phyloP scores from a whole-genome alignment of 1,284 basidiomycete genomes.

The Ganoderma resinaceum region DNA sequence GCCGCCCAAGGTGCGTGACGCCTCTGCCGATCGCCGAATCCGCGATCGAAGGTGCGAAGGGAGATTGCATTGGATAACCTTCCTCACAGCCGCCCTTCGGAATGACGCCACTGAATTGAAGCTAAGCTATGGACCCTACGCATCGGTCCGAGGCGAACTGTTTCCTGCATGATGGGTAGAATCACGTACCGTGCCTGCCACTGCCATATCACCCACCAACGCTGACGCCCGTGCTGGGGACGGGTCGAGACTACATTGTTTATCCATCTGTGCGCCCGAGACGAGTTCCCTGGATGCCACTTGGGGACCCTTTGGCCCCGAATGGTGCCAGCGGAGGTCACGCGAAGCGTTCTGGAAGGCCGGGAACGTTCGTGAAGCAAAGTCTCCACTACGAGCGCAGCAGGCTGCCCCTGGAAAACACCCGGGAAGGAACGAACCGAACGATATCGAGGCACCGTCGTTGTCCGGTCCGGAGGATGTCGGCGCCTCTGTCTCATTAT shows the following conservation, averaged over 20 bases:
- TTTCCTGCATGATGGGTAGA: not conserved
- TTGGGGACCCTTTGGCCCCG: not conserved
- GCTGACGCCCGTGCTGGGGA: not conserved
- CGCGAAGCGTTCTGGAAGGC: conserved; percentile 28
- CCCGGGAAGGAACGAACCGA: not conserved
- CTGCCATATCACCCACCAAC: not conserved
- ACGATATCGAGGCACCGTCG: not conserved
- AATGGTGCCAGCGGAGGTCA: conserved; percentile 1
- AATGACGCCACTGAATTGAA: not conserved
- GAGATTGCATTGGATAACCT: not conserved
- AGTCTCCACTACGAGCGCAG: conserved; percentile 7
- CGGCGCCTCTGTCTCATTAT: not conserved
- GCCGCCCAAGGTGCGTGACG: not conserved
- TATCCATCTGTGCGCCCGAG: not conserved
- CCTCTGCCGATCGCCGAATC: not conserved
- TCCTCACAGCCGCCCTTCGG: not conserved
- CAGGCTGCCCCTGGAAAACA: not conserved
- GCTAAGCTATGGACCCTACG: not conserved
- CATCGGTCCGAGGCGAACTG: not conserved
- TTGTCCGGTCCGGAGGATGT: not conserved
- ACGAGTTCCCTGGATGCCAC: not conserved
- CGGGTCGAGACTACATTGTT: conserved; percentile 8
- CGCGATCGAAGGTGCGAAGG: not conserved
- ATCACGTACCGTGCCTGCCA: not conserved
- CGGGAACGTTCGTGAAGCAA: conserved; percentile 27